Evolutionary conservation across 2,329 filamentous ascomycete genomes (phyloP), one percentile per base, ranked within the genome.

Genomic region (Didymella glomerata): DNA sequence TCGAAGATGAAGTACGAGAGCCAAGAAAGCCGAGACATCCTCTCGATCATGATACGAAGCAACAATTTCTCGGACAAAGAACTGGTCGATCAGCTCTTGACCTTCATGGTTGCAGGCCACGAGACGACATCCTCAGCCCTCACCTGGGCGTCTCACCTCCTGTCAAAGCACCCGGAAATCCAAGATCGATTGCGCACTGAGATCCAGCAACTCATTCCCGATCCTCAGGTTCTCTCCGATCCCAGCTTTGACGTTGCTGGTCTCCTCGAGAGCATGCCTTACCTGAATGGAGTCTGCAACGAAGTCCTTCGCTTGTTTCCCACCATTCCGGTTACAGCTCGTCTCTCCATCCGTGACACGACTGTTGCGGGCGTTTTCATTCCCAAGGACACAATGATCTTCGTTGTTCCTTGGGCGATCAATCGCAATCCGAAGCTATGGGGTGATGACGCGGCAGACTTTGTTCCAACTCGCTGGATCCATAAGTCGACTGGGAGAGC

Each of bases 101-200:
- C 84, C 0, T 85, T 85, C 63, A 68, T 86, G 4, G 84, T 84
- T 2, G 83, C 83, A 3, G 83, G 80, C 6, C 91, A 94, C 75
- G 90, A 94, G 78, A 94, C 91, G 1, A 93, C 90, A 0, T 87
- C 91, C 1, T 85, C 88, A 1, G 84, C 90, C 18, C 82, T 95
- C 72, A 90, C 88, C n/a, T 94, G 90, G 90, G 85, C 88, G 3
- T 77, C 88, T 8, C 91, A 92, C 71, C 79, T 89, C 42, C 84
- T 95, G n/a, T 86, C 86, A 66, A 82, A 83, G 20, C 77, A 92
- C 67, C 88, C 86, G 0, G 82, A 87, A 0, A 80, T 90, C 2
- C 90, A 95, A 77, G 77, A 76, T 22, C 83, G 83, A 2, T 84
- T 96, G 3, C 88, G 91, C 22, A 78, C 82, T 11, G 92, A 95